Evolutionary conservation across 176 grass and related monocot species (phyloP).

Genomic region (Avena sativa): DNA sequence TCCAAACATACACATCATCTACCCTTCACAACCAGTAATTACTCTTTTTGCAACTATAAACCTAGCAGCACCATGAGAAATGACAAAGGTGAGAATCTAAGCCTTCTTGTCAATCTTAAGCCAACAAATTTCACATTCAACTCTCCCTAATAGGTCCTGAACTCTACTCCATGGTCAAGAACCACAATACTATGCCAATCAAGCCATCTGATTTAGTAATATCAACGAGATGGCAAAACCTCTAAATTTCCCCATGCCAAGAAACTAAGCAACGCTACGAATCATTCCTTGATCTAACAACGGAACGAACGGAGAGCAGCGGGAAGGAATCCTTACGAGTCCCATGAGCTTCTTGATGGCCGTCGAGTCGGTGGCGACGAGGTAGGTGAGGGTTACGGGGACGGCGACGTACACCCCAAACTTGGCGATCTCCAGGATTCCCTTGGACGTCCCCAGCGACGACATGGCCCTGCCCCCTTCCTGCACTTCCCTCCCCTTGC

Average conservation of each 20-base stretch:
- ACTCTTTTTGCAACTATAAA: constrained; percentile 8
- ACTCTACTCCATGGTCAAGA: neutral
- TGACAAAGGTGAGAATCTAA: neutral
- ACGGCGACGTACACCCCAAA: constrained; percentile 84
- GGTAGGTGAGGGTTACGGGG: constrained; percentile 80
- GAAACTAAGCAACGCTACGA: neutral
- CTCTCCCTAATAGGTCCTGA: neutral
- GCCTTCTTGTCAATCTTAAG: neutral
- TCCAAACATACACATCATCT: neutral
- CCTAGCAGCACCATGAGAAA: neutral
- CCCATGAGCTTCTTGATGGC: constrained; percentile 92
- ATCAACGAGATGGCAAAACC: neutral
- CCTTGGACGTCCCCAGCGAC: constrained; percentile 76
- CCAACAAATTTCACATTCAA: constrained; percentile 30
- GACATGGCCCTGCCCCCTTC: constrained; percentile 55
- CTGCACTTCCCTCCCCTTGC: constrained; percentile 1
- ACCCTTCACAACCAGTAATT: neutral
- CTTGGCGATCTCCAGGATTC: constrained; percentile 87
- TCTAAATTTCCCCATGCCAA: neutral
- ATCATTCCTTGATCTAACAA: constrained; percentile 9
- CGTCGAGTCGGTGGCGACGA: constrained; percentile 83
- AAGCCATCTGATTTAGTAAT: neutral
- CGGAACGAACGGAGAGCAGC: neutral
- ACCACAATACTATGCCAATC: neutral
- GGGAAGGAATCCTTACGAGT: constrained; percentile 47